Conservation (phyloP, 2,329 filamentous ascomycete species). For the Atkinsonella texensis region DNA sequence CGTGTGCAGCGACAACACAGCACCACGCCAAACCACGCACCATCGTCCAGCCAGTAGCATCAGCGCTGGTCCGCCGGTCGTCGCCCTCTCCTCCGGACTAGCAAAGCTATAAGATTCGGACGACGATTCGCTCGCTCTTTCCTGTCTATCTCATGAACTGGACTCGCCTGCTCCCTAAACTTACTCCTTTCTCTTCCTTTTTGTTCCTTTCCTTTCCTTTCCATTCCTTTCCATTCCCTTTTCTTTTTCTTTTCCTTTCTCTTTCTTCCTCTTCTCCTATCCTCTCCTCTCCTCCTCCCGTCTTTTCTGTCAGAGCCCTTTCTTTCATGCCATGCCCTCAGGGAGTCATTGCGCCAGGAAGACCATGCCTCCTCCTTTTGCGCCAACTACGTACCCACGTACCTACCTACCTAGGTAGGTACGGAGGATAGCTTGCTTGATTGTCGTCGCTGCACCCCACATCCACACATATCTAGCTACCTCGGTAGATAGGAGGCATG, state of each 20-base stretch:
- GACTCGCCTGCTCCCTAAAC: too few relatives aligned
- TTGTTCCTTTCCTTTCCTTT: background rate
- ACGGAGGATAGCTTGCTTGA: too few relatives aligned
- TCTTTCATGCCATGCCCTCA: background rate
- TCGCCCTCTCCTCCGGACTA: conserved; percentile 2
- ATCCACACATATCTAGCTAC: too few relatives aligned
- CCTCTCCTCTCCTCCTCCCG: background rate
- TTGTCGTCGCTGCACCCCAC: too few relatives aligned
- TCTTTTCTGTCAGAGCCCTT: background rate
- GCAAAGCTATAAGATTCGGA: background rate
- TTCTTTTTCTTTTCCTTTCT: background rate
- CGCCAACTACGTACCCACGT: too few relatives aligned
- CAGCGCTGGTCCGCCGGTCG: conserved; percentile 2
- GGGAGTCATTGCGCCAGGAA: too few relatives aligned
- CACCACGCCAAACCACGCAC: background rate
- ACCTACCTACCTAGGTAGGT: too few relatives aligned
- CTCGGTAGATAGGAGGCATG: too few relatives aligned
- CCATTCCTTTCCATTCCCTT: background rate
- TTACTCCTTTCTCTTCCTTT: background rate
- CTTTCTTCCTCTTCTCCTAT: background rate
- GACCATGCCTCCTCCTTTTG: too few relatives aligned
- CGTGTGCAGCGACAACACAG: conserved; percentile 21
- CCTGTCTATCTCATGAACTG: background rate
- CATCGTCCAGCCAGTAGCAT: background rate
- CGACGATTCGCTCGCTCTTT: background rate